Evolutionary conservation across 768 basidiomycete genomes (phyloP).

Genomic region (Agaricus blazei): DNA sequence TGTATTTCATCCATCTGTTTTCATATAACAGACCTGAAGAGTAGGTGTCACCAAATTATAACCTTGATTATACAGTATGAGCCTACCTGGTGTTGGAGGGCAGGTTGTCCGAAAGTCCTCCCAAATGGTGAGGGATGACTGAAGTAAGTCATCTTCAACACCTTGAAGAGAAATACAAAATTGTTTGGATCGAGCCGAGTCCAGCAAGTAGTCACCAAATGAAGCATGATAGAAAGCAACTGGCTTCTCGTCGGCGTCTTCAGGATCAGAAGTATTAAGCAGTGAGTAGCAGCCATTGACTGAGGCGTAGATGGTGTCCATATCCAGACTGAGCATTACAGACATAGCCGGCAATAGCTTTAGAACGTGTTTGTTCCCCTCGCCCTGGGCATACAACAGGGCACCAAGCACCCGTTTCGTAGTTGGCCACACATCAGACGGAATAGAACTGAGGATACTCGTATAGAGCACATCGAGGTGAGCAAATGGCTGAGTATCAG

Average conservation of each 20-base stretch:
- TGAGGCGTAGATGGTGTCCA: not conserved
- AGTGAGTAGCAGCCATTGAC: not conserved
- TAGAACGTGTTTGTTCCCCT: not conserved
- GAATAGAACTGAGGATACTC: not conserved
- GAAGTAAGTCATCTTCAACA: not conserved
- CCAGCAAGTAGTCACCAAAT: slow-evolving; percentile 20
- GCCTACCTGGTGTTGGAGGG: too few relatives aligned
- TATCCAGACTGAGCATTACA: not conserved
- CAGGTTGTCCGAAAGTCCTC: too few relatives aligned
- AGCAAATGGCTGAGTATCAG: too few relatives aligned
- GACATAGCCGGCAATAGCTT: not conserved
- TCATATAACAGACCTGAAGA: too few relatives aligned
- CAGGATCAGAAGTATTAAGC: not conserved
- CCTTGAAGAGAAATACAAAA: slow-evolving; percentile 9
- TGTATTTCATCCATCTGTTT: too few relatives aligned
- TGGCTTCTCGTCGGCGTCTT: too few relatives aligned
- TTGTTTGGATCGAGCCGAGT: not conserved
- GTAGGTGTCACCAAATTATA: too few relatives aligned
- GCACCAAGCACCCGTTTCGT: not conserved
- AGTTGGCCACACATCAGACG: not conserved
- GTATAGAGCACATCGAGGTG: not conserved
- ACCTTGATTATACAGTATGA: too few relatives aligned
- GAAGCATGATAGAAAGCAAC: slow-evolving; percentile 25
- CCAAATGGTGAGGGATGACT: too few relatives aligned
- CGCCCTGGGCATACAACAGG: not conserved